Conservation (phyloP, 2,329 filamentous ascomycete species). For the Cytospora piceae region DNA sequence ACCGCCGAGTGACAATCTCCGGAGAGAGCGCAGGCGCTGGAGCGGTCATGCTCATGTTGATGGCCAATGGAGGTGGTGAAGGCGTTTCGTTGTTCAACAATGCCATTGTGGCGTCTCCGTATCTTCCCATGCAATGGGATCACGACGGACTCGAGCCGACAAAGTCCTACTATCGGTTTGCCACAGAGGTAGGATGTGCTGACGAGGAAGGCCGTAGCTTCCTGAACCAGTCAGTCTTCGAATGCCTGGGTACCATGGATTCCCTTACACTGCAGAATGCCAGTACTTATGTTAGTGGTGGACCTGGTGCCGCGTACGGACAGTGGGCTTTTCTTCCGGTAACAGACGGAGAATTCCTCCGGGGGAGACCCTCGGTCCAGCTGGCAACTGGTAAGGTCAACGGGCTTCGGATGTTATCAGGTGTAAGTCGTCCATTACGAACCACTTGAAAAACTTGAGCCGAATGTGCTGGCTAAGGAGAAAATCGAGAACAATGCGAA, state of each 20-base stretch:
- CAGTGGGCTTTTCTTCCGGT: constrained; percentile 42
- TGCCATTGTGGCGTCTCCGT: constrained; percentile 23
- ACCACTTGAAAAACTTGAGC: not conserved
- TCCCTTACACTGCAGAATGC: constrained; percentile 36
- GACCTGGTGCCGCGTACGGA: constrained; percentile 20
- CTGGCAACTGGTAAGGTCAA: constrained; percentile 39
- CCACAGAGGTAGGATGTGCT: constrained; percentile 12
- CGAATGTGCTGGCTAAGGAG: not conserved
- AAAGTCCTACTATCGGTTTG: constrained; percentile 19
- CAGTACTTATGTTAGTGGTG: constrained; percentile 32
- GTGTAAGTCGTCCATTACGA: not conserved
- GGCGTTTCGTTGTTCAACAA: constrained; percentile 25
- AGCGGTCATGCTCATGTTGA: constrained; percentile 8
- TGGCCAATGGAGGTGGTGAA: constrained; percentile 15
- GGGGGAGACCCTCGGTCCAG: constrained; percentile 37
- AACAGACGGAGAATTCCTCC: constrained; percentile 41
- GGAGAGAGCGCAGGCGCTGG: constrained; percentile 59
- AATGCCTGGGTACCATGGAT: constrained; percentile 37
- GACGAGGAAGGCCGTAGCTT: not conserved
- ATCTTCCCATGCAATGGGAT: constrained; percentile 21
- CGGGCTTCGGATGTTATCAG: constrained; percentile 25
- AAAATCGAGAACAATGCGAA: constrained; percentile 50
- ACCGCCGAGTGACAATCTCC: constrained; percentile 66
- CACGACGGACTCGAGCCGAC: constrained; percentile 13
- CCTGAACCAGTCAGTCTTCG: constrained; percentile 26